A percentile compares a stretch with the other conserved stretches of the same genome.
Evolutionary conservation across 495 filamentous ascomycete genomes (phyloP).

Genomic region (Cladorrhinum samala): DNA sequence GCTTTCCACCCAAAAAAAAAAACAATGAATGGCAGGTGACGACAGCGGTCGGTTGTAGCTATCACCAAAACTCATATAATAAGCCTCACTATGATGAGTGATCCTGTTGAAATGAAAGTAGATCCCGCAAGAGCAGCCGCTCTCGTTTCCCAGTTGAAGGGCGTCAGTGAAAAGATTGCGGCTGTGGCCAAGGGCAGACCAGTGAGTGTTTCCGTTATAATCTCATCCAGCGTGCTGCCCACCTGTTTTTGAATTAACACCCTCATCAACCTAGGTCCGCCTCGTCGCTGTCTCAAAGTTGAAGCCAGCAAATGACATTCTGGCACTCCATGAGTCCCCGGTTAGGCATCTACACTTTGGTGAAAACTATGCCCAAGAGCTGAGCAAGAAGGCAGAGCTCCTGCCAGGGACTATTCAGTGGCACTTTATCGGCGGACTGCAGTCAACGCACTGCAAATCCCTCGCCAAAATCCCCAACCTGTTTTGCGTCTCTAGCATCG

Average conservation of each 20-base stretch:
- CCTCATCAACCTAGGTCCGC: slow-evolving; percentile 61
- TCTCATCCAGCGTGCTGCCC: not conserved
- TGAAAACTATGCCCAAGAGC: slow-evolving; percentile 95
- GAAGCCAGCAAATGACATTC: slow-evolving; percentile 82
- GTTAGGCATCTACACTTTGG: slow-evolving; percentile 74
- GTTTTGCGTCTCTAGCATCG: slow-evolving; percentile 89
- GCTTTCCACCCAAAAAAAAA: too few relatives aligned
- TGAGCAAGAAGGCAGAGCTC: slow-evolving; percentile 73
- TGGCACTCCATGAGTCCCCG: slow-evolving; percentile 64
- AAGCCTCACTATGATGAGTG: slow-evolving; percentile 29
- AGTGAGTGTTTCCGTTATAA: slow-evolving; percentile 32
- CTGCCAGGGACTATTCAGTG: slow-evolving; percentile 75
- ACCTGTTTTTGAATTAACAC: not conserved
- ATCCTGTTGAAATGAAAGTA: slow-evolving; percentile 43
- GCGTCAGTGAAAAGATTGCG: slow-evolving; percentile 39
- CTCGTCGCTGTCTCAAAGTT: slow-evolving; percentile 92
- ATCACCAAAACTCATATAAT: too few relatives aligned
- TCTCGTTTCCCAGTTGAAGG: slow-evolving; percentile 41
- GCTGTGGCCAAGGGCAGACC: slow-evolving; percentile 41
- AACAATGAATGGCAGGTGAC: too few relatives aligned
- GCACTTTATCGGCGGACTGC: slow-evolving; percentile 94
- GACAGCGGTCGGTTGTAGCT: too few relatives aligned
- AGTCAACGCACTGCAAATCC: slow-evolving; percentile 65
- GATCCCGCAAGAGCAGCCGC: slow-evolving; percentile 44
- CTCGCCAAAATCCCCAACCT: slow-evolving; percentile 83